Evolutionary conservation across 2,329 filamentous ascomycete genomes (phyloP), one percentile per base, ranked within the genome.

Genomic region (Fusarium camptoceras): DNA sequence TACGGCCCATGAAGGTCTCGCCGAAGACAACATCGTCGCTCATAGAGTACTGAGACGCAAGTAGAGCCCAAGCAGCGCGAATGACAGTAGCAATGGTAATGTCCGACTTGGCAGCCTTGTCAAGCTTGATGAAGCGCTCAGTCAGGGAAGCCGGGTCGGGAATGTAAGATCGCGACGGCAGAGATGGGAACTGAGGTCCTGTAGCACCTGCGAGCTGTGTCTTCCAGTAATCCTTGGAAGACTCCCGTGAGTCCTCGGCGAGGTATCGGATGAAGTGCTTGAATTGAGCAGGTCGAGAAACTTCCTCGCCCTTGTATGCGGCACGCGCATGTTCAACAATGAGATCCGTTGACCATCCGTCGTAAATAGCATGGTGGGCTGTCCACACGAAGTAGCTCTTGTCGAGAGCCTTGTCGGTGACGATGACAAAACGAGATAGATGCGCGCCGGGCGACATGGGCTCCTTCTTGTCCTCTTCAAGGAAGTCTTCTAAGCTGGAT

Each of bases 401-500:
- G 53, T 72, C 76, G 0, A 76, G 73, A 3, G 67, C 70, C 11
- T 61, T 56, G 24, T 75, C 69, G 5, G 77, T 71, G n/a, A 79
- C 75, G 6, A 76, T 68, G 6, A 83, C 73, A 20, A 85, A 85
- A 14, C 83, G 81, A 6, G 81, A 81, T 5, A 86, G 74, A 2
- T 81, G 77, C 22, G 76, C 80, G 6, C 83, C 82, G 1, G 84
- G 78, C 11, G 80, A 78, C 71, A 83, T 81, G 4, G 76, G 66
- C 22, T 81, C 77, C 2, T 78, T 76, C 11, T 79, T 79, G 50
- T 84, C 83, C 8, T 76, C 59, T 7, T 77, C 77, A 1, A 84
- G 73, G 62, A 83, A 85, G 9, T 76, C 73, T 6, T 78, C 76
- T 3, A 84, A 72, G 7, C 76, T 77, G 22, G 69, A 72, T 1